Evolutionary conservation across 2,329 filamentous ascomycete genomes (phyloP), one percentile per base, ranked within the genome.

Genomic region (Fusarium tjaetaba): DNA sequence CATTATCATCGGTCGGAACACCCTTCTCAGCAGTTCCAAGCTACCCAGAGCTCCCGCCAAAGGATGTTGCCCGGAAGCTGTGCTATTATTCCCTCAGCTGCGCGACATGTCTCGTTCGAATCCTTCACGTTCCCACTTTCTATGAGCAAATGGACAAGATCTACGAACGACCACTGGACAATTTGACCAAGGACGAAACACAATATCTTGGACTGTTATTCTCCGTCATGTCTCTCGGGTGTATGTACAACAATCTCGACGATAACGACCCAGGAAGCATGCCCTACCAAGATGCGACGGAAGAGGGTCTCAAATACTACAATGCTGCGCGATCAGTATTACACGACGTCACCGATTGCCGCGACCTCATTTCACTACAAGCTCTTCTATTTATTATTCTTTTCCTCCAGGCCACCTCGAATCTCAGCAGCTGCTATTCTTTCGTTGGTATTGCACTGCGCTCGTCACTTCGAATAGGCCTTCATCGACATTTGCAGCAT

Each of bases 71-170:
- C 5, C 84, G 82, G 49, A 84, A 82, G 49, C 81, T 91, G 24
- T 89, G 88, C 76, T 85, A 88, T 68, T 88, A 88, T 73, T 86
- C 88, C 0, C 80, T 91, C 20, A 86, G 86, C 74, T 88, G 86
- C 67, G 89, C 88, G 14, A 90, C 88, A 5, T 88, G 87, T 67
- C 82, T 91, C 3, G 81, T 90, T 28, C 90, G 93, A 42, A 91
- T 96, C 63, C 89, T 97, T 10, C 95, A 98, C 78, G 86, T 93
- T 56, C 95, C 95, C 0, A 90, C 90, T 0, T 98, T 97, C 80
- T 94, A 93, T 82, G 88, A 89, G 66, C 91, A 90, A 77, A 88
- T 97, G 71, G 91, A 97, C 74, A 88, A 88, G 61, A 87, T 98
- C 43, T 98, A 97, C 81, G 89, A 92, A 72, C 90, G 86, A 28